Evolutionary conservation across 108 stramenopile genomes (phyloP).

Genomic region (Nannochloropsis salina): DNA sequence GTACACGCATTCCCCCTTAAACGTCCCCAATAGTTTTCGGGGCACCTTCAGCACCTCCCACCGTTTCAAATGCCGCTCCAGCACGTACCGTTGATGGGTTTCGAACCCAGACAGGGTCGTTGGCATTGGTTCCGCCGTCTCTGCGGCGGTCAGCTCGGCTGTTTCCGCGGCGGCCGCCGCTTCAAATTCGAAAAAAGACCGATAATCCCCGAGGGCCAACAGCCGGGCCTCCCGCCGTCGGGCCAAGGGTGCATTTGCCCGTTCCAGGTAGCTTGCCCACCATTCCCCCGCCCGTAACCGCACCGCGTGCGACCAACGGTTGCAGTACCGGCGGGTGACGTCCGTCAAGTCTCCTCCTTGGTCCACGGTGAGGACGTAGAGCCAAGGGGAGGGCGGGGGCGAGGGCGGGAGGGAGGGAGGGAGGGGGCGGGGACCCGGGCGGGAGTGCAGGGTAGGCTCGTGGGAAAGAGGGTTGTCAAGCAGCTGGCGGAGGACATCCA

Average conservation of each 20-base stretch:
- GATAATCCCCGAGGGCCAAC: neutral
- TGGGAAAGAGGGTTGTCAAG: neutral
- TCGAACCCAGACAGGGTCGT: constrained; percentile 30
- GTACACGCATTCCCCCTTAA: constrained; percentile 33
- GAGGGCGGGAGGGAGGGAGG: neutral
- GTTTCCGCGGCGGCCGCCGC: neutral
- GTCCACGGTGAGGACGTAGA: constrained; percentile 36
- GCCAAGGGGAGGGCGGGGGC: neutral
- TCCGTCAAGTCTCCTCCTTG: constrained; percentile 20
- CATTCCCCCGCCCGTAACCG: neutral
- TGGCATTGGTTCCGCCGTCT: constrained; percentile 28
- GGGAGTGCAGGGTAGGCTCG: neutral
- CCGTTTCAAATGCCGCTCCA: constrained; percentile 27
- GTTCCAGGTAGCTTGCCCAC: constrained; percentile 19
- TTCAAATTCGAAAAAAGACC: neutral
- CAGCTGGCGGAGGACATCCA: neutral
- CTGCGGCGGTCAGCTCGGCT: neutral
- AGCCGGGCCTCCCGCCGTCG: constrained; percentile 23
- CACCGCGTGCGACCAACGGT: constrained; percentile 30
- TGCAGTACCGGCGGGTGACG: constrained; percentile 39
- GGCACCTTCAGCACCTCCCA: constrained; percentile 29
- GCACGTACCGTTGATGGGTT: constrained; percentile 36
- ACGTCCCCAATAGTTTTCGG: constrained; percentile 26
- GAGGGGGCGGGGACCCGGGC: too few relatives aligned
- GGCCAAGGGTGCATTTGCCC: constrained; percentile 27